Evolutionary conservation across 2,329 filamentous ascomycete genomes (phyloP).

Genomic region (Cadophora sp.): DNA sequence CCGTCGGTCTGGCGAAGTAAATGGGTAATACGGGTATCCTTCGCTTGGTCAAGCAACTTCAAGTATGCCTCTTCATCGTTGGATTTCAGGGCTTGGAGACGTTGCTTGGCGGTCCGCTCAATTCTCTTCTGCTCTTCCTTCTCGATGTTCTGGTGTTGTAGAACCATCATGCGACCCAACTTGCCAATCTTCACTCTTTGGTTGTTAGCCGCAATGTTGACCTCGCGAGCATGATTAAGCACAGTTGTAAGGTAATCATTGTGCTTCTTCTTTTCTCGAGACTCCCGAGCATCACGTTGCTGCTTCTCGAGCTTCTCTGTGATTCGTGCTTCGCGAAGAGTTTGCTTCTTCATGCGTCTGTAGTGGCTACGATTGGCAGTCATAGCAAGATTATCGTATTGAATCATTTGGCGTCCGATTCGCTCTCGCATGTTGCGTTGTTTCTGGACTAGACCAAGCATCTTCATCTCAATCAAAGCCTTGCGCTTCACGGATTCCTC

Average conservation of each 20-base stretch:
- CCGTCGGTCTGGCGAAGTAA: constrained; percentile 96
- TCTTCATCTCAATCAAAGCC: constrained; percentile 95
- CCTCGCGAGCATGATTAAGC: constrained; percentile 79
- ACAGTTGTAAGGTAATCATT: constrained; percentile 90
- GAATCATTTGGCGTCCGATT: constrained; percentile 90
- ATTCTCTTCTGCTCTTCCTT: constrained; percentile 99
- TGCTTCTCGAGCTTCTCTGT: constrained; percentile 99
- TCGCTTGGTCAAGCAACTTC: constrained; percentile 96
- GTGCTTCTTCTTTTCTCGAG: constrained; percentile 97
- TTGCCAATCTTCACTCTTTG: constrained; percentile 82
- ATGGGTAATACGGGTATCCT: constrained; percentile 99
- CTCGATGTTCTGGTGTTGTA: constrained; percentile 94
- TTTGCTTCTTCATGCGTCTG: constrained; percentile 96
- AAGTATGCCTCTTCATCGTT: constrained; percentile 99
- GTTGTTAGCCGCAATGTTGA: constrained; percentile 69
- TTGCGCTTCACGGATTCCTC: constrained; percentile 88
- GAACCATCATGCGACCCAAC: constrained; percentile 86
- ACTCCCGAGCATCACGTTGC: constrained; percentile 93
- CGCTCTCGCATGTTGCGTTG: constrained; percentile 86
- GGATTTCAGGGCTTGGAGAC: constrained; percentile 97
- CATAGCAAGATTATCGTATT: constrained; percentile 96
- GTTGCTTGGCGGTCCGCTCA: constrained; percentile 97
- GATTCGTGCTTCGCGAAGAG: constrained; percentile 90
- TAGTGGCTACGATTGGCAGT: constrained; percentile 92
- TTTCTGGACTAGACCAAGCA: constrained; percentile 84